A percentile compares a stretch with the other conserved stretches of the same genome.
These are phyloP conservation scores for Amanita polypyramis DNA, from an alignment of 768 basidiomycete genomes.

Conservation along the genomic window DNA sequence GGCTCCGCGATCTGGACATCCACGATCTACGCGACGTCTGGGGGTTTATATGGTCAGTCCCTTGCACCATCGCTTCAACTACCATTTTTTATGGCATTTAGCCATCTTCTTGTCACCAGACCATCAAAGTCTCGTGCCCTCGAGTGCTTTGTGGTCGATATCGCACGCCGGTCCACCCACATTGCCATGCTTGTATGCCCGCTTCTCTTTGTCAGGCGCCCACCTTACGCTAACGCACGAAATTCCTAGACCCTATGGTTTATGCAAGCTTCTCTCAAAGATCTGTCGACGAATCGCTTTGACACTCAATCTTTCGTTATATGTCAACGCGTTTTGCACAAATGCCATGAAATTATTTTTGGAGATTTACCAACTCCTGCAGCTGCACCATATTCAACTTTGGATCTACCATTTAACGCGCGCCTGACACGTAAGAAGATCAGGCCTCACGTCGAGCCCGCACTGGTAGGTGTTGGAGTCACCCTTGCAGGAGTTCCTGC, in stretches of 20 bases:
- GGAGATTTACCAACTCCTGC: slow-evolving; percentile 66
- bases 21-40: slow-evolving; percentile 75
- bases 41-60: slow-evolving; percentile 75
- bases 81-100: slow-evolving; percentile 21
- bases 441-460: slow-evolving; percentile 61
- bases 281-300: slow-evolving; percentile 50
- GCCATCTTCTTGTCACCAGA: slow-evolving; percentile 89
- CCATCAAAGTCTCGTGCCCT: slow-evolving; percentile 88
- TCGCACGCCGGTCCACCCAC: slow-evolving; percentile 86
- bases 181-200: slow-evolving; percentile 86
- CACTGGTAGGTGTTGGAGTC: slow-evolving; percentile 77
- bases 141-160: slow-evolving; percentile 87
- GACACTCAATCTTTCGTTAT: slow-evolving; percentile 76
- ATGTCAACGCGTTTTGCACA: slow-evolving; percentile 84
- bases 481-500: slow-evolving; percentile 69
- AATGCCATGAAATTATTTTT: slow-evolving; percentile 96
- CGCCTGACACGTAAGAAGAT: slow-evolving; percentile 53
- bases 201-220: slow-evolving; percentile 9
- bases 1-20: slow-evolving; percentile 57
- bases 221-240: neutral
- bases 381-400: slow-evolving; percentile 55
- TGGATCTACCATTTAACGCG: slow-evolving; percentile 37
- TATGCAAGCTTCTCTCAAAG: slow-evolving; percentile 91
- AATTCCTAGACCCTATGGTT: slow-evolving; percentile 83
- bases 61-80: slow-evolving; percentile 10